Percentiles rank a stretch among this genome's conserved stretches.
phyloP scores from a whole-genome alignment of 768 basidiomycete genomes.

The Leccinum uliginosum region DNA sequence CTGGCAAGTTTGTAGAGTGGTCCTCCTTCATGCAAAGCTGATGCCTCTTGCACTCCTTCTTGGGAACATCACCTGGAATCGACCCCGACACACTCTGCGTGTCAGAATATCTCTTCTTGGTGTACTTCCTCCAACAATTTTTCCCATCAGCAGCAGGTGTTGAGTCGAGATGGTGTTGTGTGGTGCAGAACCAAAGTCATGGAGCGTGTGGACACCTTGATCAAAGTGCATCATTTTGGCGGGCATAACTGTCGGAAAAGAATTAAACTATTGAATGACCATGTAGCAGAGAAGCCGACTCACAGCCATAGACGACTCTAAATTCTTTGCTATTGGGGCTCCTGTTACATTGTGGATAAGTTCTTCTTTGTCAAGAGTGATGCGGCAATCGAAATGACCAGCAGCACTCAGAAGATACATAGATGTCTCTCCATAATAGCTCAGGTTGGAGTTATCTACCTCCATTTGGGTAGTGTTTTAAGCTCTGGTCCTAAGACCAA shows the following conservation, averaged over 20 bases:
- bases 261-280: neutral
- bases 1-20: constrained; percentile 29
- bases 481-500: no score
- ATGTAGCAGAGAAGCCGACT: constrained; percentile 30
- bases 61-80: constrained; percentile 38
- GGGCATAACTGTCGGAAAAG: constrained; percentile 71
- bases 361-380: constrained; percentile 90
- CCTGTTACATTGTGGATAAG: constrained; percentile 95
- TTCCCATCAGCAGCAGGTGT: constrained; percentile 41
- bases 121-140: constrained; percentile 39
- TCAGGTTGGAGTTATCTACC: constrained; percentile 95
- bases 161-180: constrained; percentile 77
- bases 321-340: constrained; percentile 97
- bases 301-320: constrained; percentile 93
- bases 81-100: constrained; percentile 30
- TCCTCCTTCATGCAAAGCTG: constrained; percentile 43
- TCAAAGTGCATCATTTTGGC: constrained; percentile 92
- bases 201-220: constrained; percentile 77
- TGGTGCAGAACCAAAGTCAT: constrained; percentile 88
- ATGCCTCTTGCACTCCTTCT: constrained; percentile 57
- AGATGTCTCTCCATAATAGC: constrained; percentile 97
- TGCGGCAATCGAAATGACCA: constrained; percentile 90
- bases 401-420: constrained; percentile 91
- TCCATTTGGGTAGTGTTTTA: constrained; percentile 98
- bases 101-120: constrained; percentile 48